Percentiles rank a stretch among this genome's conserved stretches.
phyloP scores from a whole-genome alignment of 2,329 filamentous ascomycete species.

The Drechslerella stenobrocha region DNA sequence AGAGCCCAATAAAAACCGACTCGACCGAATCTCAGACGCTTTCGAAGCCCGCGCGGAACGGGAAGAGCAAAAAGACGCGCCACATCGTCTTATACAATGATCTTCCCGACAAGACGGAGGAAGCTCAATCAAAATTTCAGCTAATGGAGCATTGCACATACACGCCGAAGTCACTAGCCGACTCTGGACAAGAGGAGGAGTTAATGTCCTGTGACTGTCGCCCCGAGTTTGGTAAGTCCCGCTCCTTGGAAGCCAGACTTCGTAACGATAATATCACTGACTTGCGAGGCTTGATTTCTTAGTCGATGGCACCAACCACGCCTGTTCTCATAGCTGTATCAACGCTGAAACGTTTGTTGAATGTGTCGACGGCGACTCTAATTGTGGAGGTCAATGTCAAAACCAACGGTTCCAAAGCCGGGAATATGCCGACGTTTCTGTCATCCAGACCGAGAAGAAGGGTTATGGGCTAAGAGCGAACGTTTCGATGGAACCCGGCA shows the following conservation, averaged over 20 bases:
- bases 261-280: conserved; percentile 57
- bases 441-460: conserved; percentile 98
- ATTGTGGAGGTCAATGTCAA: conserved; percentile 83
- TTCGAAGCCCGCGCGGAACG: conserved; percentile 14
- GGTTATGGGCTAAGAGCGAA: conserved; percentile 89
- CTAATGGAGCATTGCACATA: conserved; percentile 85
- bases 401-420: conserved; percentile 93
- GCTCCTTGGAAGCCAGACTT: conserved; percentile 55
- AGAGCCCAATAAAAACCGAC: conserved; percentile 23
- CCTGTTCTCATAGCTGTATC: conserved; percentile 96
- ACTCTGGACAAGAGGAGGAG: conserved; percentile 77
- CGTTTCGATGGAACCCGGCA: conserved; percentile 72
- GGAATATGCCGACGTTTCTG: conserved; percentile 85
- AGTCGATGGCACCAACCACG: conserved; percentile 71
- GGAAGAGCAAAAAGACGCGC: conserved; percentile 50
- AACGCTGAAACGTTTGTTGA: conserved; percentile 98
- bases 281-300: conserved; percentile 11
- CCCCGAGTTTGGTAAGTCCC: conserved; percentile 84
- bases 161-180: conserved; percentile 85
- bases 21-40: conserved; percentile 15
- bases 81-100: conserved; percentile 65
- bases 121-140: conserved; percentile 75
- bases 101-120: conserved; percentile 74
- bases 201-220: conserved; percentile 85
- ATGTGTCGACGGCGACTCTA: conserved; percentile 78